These are phyloP conservation scores for Cladosporium sphaerospermum DNA, from an alignment of 2,329 filamentous ascomycete species.

Conservation along the genomic window DNA sequence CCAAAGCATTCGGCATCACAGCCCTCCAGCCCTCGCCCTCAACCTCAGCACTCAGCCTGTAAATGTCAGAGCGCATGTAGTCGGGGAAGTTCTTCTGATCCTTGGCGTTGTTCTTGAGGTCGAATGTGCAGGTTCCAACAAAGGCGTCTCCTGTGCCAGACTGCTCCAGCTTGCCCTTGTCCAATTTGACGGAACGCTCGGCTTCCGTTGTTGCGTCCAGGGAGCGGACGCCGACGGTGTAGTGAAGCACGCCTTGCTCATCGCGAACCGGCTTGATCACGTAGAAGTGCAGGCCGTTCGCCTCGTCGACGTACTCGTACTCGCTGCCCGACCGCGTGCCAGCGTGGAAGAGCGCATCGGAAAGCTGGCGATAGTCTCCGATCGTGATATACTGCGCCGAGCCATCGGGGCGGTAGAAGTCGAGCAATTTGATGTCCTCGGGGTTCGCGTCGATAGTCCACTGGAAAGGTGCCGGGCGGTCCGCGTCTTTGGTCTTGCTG, in stretches of 20 bases:
- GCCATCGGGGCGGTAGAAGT: constrained; percentile 47
- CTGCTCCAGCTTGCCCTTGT: constrained; percentile 21
- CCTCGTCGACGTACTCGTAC: constrained; percentile 44
- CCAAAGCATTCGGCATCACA: constrained; percentile 27
- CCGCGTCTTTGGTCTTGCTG: constrained; percentile 46
- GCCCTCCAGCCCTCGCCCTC: constrained; percentile 43
- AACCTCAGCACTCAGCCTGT: constrained; percentile 36
- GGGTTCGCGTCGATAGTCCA: constrained; percentile 52
- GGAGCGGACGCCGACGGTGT: constrained; percentile 44
- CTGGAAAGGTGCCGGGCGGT: constrained; percentile 42
- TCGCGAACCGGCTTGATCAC: constrained; percentile 41
- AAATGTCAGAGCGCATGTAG: constrained; percentile 43
- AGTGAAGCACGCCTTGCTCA: constrained; percentile 40
- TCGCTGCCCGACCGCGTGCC: constrained; percentile 47
- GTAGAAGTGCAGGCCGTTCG: constrained; percentile 48
- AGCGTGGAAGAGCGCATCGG: constrained; percentile 50
- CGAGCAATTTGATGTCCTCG: constrained; percentile 45
- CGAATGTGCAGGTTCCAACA: constrained; percentile 40
- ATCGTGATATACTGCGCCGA: constrained; percentile 43
- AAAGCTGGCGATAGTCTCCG: constrained; percentile 49
- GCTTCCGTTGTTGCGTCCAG: constrained; percentile 30
- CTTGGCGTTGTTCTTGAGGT: constrained; percentile 40
- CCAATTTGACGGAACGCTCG: constrained; percentile 8
- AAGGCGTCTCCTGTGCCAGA: neutral
- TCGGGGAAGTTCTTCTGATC: constrained; percentile 28